phyloP scores from a whole-genome alignment of 2,329 filamentous ascomycete species.

The Aspergillus unguis region DNA sequence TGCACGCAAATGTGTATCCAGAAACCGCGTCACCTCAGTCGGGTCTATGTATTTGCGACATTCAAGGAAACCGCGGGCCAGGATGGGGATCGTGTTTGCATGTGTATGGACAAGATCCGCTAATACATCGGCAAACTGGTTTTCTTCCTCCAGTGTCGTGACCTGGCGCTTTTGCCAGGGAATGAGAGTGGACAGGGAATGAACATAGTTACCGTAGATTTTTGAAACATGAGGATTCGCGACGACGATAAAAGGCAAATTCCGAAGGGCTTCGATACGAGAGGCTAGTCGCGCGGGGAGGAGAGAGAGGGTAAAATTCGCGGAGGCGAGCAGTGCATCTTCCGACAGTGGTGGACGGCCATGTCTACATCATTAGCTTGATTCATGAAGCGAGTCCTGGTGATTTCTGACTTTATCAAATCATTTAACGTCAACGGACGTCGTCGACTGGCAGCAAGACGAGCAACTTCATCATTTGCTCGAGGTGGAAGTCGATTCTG shows the following conservation, averaged over 20 bases:
- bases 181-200: constrained; percentile 84
- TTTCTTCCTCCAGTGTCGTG: constrained; percentile 77
- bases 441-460: constrained; percentile 71
- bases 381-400: not conserved
- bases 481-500: constrained; percentile 50
- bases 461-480: constrained; percentile 72
- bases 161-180: constrained; percentile 75
- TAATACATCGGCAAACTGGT: constrained; percentile 86
- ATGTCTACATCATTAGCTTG: constrained; percentile 45
- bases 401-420: constrained; percentile 69
- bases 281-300: constrained; percentile 89
- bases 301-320: constrained; percentile 91
- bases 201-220: constrained; percentile 95
- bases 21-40: constrained; percentile 78
- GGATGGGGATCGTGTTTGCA: constrained; percentile 86
- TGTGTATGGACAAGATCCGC: constrained; percentile 95
- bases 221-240: constrained; percentile 93
- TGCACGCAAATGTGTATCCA: constrained; percentile 90
- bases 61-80: constrained; percentile 90
- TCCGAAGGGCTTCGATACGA: constrained; percentile 87
- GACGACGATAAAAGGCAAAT: constrained; percentile 95
- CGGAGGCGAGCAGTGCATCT: constrained; percentile 77
- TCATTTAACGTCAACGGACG: constrained; percentile 82
- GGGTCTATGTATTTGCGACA: constrained; percentile 85
- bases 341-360: constrained; percentile 82